Evolutionary conservation across 805 yeast genomes (phyloP).

Genomic region (Candida corydali): DNA sequence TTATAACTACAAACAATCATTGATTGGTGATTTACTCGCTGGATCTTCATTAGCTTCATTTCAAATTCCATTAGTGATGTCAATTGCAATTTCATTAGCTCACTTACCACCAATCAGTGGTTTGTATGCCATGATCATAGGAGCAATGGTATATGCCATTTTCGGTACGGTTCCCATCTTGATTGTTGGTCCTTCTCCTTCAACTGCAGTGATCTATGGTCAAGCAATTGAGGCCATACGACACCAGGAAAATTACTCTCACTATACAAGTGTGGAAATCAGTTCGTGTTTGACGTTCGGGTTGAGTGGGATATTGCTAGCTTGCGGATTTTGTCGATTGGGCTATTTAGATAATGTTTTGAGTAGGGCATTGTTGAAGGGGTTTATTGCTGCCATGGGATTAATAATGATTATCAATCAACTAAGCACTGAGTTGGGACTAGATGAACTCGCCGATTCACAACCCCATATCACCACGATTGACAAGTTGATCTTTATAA

Average conservation of each 20-base stretch:
- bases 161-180: conserved; percentile 85
- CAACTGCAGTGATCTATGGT: conserved; percentile 78
- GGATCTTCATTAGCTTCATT: conserved; percentile 30
- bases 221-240: conserved; percentile 53
- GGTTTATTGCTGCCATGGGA: conserved; percentile 85
- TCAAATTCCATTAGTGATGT: conserved; percentile 46
- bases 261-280: conserved; percentile 46
- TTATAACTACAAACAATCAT: conserved; percentile 12
- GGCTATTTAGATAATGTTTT: conserved; percentile 81
- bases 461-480: conserved; percentile 21
- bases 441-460: conserved; percentile 14
- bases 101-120: conserved; percentile 82
- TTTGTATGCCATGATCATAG: conserved; percentile 66
- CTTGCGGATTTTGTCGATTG: conserved; percentile 66
- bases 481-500: conserved; percentile 16
- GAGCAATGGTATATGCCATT: conserved; percentile 73
- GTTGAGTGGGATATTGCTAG: conserved; percentile 64
- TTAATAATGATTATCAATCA: conserved; percentile 64
- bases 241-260: conserved; percentile 26
- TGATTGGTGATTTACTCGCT: conserved; percentile 28
- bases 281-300: conserved; percentile 61
- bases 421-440: conserved; percentile 46
- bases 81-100: conserved; percentile 79
- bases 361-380: conserved; percentile 71
- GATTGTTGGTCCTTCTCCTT: conserved; percentile 92